Conservation (phyloP, 352 stramenopile species). For the Globisporangium spiculum region DNA sequence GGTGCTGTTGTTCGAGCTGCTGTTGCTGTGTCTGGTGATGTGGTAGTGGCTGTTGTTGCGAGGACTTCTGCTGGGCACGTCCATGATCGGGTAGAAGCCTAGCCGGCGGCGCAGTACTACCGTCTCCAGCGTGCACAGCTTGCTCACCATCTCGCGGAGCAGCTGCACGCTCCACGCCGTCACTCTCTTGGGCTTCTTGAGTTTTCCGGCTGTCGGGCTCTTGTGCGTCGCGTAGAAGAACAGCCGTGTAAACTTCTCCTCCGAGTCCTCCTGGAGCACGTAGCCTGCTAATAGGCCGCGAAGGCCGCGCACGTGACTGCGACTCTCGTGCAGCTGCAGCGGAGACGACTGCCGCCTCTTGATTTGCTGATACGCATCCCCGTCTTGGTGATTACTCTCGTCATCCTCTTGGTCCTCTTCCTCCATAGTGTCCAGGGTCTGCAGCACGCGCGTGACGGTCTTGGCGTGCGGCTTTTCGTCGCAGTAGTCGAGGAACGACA, state of each 20-base stretch:
- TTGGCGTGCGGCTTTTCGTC: conserved; percentile 53
- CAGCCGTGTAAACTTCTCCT: conserved; percentile 55
- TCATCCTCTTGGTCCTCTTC: conserved; percentile 25
- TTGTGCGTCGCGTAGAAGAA: conserved; percentile 54
- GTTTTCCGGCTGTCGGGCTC: background rate
- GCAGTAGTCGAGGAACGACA: conserved; percentile 61
- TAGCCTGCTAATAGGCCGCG: conserved; percentile 53
- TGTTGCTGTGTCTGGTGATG: background rate
- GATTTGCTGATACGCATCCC: background rate
- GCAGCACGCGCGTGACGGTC: conserved; percentile 57
- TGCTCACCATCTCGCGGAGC: conserved; percentile 40
- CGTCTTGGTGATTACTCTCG: background rate
- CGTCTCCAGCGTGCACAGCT: conserved; percentile 35
- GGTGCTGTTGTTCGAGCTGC: background rate
- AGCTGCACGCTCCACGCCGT: conserved; percentile 38
- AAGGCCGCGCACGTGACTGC: conserved; percentile 13
- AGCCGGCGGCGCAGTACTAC: conserved; percentile 52
- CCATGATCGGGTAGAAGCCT: conserved; percentile 42
- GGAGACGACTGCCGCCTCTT: conserved; percentile 8
- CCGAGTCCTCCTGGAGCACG: conserved; percentile 53
- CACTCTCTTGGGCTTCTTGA: conserved; percentile 22
- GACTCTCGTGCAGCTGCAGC: conserved; percentile 7
- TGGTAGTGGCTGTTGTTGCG: background rate
- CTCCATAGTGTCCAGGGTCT: conserved; percentile 45
- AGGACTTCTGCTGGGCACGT: conserved; percentile 13